Base-by-base conservation (phyloP, 148 eudicot species). In the Rhododendron mucronatum region DNA sequence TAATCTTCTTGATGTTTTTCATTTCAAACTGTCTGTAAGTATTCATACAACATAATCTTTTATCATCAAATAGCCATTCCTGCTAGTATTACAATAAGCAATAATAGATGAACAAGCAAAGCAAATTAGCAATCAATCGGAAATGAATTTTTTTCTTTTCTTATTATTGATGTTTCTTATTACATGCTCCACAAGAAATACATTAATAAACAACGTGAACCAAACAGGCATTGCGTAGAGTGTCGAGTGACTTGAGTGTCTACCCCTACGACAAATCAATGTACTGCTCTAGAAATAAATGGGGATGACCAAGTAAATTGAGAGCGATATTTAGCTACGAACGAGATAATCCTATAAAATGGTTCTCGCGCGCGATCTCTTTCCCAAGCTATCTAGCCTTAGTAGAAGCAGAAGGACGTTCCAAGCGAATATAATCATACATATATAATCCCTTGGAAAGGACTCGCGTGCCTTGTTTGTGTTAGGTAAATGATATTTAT, bases 391-490 rank as follows among this genome's bases (percentile, higher is more conserved):
- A 30, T 14, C 37, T 33, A 71, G 4, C 30, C 76, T 30, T 30
- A 30, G 39, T 14, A 71, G 76, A 71, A 71, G 39, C 37, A 30
- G 95, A 90, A 44, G 95, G 94, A 12, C 91, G 91, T 90, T 93
- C 96, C 30, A 93, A 91, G 55, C 94, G 96, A 85, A 93, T n/a
- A 44, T 93, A 93, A 86, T 93, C 96, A 39, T 92, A 93, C 89
- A 93, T 53, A 80, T 30, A 30, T 30, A 30, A 93, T 87, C 30
- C 92, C 93, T 84, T 91, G 94, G 88, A 89, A 93, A 16, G 96
- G 96, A 84, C 92, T 90, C 28, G 86, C 86, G 88, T 84, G 71
- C 86, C 90, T 86, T 39, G 96, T 93, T 74, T 93, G 96, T 61
- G 89, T 90, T 78, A 93, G 67, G 26, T 80, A 93, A 2, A 93